phyloP scores from a whole-genome alignment of 345 rosid genomes.

The Populus euphratica region DNA sequence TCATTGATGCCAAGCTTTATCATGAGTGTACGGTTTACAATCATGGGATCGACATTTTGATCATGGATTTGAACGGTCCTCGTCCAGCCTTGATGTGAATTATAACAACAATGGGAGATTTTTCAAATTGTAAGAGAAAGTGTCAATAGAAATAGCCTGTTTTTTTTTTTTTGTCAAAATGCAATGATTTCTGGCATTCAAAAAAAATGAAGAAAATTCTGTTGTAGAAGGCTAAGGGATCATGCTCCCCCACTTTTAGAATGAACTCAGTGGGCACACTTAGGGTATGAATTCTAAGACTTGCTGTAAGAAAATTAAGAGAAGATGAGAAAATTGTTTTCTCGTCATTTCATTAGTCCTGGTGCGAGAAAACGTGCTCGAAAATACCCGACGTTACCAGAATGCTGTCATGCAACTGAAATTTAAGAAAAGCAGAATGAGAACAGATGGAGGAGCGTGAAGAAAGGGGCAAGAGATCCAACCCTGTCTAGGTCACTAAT shows the following conservation, averaged over 20 bases:
- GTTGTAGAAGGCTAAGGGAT: no score
- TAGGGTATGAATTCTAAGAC: no score
- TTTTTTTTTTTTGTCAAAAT: neutral
- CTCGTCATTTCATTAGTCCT: no score
- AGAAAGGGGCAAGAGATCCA: slow-evolving; percentile 15
- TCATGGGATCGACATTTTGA: slow-evolving; percentile 15
- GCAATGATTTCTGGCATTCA: neutral
- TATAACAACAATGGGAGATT: neutral
- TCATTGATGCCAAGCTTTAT: neutral
- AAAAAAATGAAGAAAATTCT: no score
- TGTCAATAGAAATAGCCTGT: neutral
- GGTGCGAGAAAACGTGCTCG: no score
- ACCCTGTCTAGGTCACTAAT: slow-evolving; percentile 26
- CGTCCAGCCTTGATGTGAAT: slow-evolving; percentile 10
- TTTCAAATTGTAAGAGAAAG: neutral
- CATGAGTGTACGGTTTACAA: slow-evolving; percentile 8
- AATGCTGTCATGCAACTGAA: neutral
- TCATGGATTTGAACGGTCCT: slow-evolving; percentile 14
- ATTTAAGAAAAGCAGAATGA: neutral
- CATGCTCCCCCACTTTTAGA: no score
- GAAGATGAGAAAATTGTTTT: no score
- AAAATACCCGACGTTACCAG: no score
- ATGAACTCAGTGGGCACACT: no score
- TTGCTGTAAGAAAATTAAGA: no score
- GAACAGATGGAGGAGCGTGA: neutral